A percentile compares a stretch with the other conserved stretches of the same genome.
These are phyloP conservation scores for Phytopythium boreale DNA, from an alignment of 352 stramenopile species.

Conservation along the genomic window DNA sequence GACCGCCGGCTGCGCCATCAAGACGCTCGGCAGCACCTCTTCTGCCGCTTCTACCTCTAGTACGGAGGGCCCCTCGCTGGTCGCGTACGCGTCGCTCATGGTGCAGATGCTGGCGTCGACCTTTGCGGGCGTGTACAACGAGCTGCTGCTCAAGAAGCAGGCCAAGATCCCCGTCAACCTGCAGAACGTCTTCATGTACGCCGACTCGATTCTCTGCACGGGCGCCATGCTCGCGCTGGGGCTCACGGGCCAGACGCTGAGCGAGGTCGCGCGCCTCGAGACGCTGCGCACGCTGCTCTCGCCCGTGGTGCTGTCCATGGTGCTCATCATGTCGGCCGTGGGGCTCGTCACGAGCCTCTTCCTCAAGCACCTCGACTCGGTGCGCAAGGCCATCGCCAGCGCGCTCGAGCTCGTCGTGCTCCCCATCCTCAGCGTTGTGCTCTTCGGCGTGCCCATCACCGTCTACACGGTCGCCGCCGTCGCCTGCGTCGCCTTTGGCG, in stretches of 20 bases:
- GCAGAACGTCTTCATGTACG: conserved; percentile 86
- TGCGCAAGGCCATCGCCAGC: conserved; percentile 79
- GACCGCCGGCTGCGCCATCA: conserved; percentile 73
- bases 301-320: conserved; percentile 70
- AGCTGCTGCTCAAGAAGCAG: conserved; percentile 80
- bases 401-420: conserved; percentile 73
- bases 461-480: conserved; percentile 52
- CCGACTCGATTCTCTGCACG: conserved; percentile 76
- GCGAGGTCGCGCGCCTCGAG: conserved; percentile 38
- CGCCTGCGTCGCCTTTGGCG: conserved; percentile 62
- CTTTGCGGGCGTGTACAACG: conserved; percentile 83
- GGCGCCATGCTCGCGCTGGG: conserved; percentile 61
- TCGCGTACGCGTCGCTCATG: conserved; percentile 60
- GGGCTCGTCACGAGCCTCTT: conserved; percentile 81
- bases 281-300: conserved; percentile 69
- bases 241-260: conserved; percentile 64
- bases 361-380: conserved; percentile 75
- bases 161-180: conserved; percentile 64
- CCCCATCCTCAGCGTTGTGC: conserved; percentile 51
- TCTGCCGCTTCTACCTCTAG: neutral
- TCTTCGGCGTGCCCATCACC: conserved; percentile 65
- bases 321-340: conserved; percentile 83
- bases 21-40: conserved; percentile 50
- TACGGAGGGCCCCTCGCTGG: conserved; percentile 24
- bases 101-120: conserved; percentile 81